These are phyloP conservation scores for Solanum commersonii DNA, from an alignment of 257 asterid genomes.

Conservation along the genomic window DNA sequence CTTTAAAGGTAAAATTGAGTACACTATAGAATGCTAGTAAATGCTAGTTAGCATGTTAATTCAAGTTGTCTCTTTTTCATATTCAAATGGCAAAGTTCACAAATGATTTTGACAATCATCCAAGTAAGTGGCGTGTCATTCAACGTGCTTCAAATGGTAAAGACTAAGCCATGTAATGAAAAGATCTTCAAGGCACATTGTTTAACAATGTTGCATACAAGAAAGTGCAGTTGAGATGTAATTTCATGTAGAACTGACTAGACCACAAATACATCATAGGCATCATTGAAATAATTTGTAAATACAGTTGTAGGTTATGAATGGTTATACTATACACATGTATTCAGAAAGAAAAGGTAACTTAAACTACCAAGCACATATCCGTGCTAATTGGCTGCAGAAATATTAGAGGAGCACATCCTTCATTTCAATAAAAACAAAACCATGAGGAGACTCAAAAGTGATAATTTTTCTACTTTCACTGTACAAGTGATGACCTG, in stretches of 20 bases:
- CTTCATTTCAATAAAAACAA: not conserved
- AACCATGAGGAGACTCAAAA: not conserved
- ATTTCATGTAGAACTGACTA: not conserved
- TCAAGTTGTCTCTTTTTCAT: not conserved
- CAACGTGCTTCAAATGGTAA: not conserved
- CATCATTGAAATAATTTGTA: not conserved
- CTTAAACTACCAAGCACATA: not conserved
- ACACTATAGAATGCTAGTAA: not conserved
- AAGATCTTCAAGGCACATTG: not conserved
- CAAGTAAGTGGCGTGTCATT: not conserved
- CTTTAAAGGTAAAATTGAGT: not conserved
- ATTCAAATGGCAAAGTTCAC: not conserved
- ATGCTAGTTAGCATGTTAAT: not conserved
- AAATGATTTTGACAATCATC: not conserved
- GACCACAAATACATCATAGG: not conserved
- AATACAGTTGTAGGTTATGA: not conserved
- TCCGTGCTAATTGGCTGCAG: not conserved
- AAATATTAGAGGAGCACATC: not conserved
- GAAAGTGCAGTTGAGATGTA: not conserved
- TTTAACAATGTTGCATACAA: not conserved
- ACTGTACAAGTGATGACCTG: not conserved
- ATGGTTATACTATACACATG: not conserved
- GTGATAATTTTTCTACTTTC: not conserved
- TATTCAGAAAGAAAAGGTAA: not conserved
- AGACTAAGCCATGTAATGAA: not conserved